phyloP scores from a whole-genome alignment of 2,329 filamentous ascomycete genomes.

The Aspergillus fijiensis region DNA sequence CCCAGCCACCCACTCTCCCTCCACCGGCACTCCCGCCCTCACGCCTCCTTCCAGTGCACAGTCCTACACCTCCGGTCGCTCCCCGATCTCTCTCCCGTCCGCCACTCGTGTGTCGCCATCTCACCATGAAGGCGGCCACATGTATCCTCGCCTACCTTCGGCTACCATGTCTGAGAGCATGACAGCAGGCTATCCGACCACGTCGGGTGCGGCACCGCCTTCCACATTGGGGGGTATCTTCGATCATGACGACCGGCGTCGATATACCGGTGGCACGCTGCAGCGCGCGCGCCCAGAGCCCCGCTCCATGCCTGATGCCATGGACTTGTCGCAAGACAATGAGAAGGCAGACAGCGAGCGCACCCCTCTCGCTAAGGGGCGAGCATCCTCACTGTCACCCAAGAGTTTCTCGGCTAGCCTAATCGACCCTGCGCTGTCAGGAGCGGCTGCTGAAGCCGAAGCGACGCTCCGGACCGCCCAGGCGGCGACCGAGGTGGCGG shows the following conservation, averaged over 20 bases:
- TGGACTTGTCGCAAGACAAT: slow-evolving; percentile 38
- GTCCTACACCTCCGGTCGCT: slow-evolving; percentile 63
- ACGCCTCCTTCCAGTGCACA: slow-evolving; percentile 63
- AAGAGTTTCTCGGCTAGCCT: slow-evolving; percentile 37
- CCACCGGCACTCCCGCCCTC: slow-evolving; percentile 59
- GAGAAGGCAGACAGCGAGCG: slow-evolving; percentile 33
- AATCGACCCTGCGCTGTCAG: slow-evolving; percentile 46
- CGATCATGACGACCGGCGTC: slow-evolving; percentile 59
- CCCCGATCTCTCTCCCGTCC: slow-evolving; percentile 56
- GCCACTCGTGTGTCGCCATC: slow-evolving; percentile 53
- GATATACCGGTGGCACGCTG: slow-evolving; percentile 61
- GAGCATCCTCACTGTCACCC: slow-evolving; percentile 17
- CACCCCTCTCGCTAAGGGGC: slow-evolving; percentile 33
- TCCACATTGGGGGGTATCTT: slow-evolving; percentile 61
- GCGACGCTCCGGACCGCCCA: slow-evolving; percentile 37
- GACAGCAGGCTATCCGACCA: slow-evolving; percentile 50
- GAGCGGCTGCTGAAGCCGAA: slow-evolving; percentile 31
- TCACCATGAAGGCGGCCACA: slow-evolving; percentile 48
- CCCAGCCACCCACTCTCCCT: slow-evolving; percentile 45
- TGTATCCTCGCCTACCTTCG: slow-evolving; percentile 64
- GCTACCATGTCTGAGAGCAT: slow-evolving; percentile 59
- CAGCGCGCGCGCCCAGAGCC: slow-evolving; percentile 53
- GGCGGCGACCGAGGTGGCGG: slow-evolving; percentile 41
- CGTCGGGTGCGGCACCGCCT: slow-evolving; percentile 57
- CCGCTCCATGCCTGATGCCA: slow-evolving; percentile 31